phyloP scores from a whole-genome alignment of 2,329 filamentous ascomycete species.

The Dothideomycetes sp. region DNA sequence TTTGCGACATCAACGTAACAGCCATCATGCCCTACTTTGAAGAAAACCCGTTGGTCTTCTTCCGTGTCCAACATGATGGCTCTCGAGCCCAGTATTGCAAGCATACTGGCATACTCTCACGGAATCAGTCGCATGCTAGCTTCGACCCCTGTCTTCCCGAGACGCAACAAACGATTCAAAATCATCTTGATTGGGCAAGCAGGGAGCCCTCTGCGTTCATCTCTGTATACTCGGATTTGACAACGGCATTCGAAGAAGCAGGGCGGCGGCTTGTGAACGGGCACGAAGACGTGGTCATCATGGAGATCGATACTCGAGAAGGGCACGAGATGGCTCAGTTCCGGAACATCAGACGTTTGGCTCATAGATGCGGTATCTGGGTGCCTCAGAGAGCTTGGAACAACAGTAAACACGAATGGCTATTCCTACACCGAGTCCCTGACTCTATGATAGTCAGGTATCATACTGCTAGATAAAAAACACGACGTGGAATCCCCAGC shows the following conservation, averaged over 20 bases:
- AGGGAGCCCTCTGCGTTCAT: conserved; percentile 1
- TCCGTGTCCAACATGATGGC: conserved; percentile 1
- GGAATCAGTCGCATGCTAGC: conserved; percentile 1
- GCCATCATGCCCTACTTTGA: conserved; percentile 1
- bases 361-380: conserved; percentile 1
- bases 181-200: conserved; percentile 3
- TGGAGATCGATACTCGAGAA: conserved; percentile 2
- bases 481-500: too few relatives aligned
- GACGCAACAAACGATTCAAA: background rate
- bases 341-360: conserved; percentile 1
- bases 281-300: conserved; percentile 1
- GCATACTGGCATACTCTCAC: conserved; percentile 1
- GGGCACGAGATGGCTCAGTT: conserved; percentile 2
- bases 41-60: conserved; percentile 2
- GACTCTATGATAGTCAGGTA: too few relatives aligned
- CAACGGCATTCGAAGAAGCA: conserved; percentile 1
- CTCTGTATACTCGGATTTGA: conserved; percentile 1
- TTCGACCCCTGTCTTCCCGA: background rate
- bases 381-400: background rate
- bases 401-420: background rate
- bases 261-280: background rate
- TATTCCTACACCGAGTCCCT: too few relatives aligned
- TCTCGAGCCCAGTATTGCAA: background rate
- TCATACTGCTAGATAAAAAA: too few relatives aligned
- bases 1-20: conserved; percentile 2